Evolutionary conservation across 768 basidiomycete genomes (phyloP).

Genomic region (Polyporus arcularius): DNA sequence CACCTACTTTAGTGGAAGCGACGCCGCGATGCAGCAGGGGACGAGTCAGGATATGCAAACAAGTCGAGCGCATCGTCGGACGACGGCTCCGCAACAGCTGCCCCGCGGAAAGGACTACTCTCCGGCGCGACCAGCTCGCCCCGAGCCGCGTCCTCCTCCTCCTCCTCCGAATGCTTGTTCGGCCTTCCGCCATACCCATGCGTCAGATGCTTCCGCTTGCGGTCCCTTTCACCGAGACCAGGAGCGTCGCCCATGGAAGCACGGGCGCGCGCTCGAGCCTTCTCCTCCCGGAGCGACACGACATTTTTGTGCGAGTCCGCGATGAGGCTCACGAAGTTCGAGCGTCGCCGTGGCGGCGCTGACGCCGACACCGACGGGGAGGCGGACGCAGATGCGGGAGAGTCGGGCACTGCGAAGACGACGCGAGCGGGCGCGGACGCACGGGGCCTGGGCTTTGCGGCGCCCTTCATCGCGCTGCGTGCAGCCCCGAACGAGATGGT

Average conservation of each 20-base stretch:
- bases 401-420: neutral
- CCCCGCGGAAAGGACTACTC: slow-evolving; percentile 11
- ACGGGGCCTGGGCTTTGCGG: neutral
- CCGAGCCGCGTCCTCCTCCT: neutral
- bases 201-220: neutral
- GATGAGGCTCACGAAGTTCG: slow-evolving; percentile 39
- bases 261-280: neutral
- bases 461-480: slow-evolving; percentile 1
- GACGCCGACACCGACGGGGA: neutral
- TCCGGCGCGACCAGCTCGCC: neutral
- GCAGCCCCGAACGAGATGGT: slow-evolving; percentile 37
- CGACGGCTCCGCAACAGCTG: slow-evolving; percentile 6
- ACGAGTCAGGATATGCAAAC: slow-evolving; percentile 40
- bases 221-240: neutral
- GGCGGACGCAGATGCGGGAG: slow-evolving; percentile 4
- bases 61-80: slow-evolving; percentile 56
- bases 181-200: neutral
- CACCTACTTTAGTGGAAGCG: neutral
- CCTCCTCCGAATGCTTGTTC: neutral
- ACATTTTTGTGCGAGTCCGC: slow-evolving; percentile 44
- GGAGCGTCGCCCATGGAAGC: neutral
- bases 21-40: slow-evolving; percentile 19
- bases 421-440: neutral
- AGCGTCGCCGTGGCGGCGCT: slow-evolving; percentile 3
- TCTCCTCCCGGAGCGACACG: slow-evolving; percentile 36